Base-by-base conservation (phyloP, 352 stramenopile genomes). In the Phytophthora sansomeana region DNA sequence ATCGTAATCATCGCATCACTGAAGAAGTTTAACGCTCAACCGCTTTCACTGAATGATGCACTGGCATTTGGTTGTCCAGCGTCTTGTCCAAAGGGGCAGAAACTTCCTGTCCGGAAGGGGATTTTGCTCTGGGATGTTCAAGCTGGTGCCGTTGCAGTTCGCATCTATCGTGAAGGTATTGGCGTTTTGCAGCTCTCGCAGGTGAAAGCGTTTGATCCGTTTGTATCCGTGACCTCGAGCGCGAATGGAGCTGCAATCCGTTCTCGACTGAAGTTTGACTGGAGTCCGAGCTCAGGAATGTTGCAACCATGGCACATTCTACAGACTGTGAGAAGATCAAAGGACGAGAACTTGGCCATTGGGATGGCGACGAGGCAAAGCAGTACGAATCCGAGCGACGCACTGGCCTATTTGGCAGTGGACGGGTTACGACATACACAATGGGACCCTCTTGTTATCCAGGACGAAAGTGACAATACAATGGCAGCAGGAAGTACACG, bases 361-460 rank as follows among this genome's bases (percentile, higher is more conserved):
- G 72, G 82, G 0, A 91, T 94, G 83, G 58, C 55, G 1, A 89
- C 83, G 6, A 75, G 65, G 1, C 83, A 92, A 54, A 94, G 83
- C 52, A 89, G 72, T n/a, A 87, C 81, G 0, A 75, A 56, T 14
- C 66, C 73, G 2, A 60, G 56, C 4, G 33, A 69, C 38, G 81
- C 83, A 2, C 39, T 81, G 14, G 75, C 80, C 24, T 76, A 73
- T 14, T 50, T 92, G 6, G 81, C 81, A 19, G 81, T 89, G 2
- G 80, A 92, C 28, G 83, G 81, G 0, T 52, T 84, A 46, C 33
- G 30, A 4, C 59, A 60, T 16, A 65, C 42, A 8, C 8, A 4
- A 5, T 92, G 83, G 83, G 78, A 89, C n/a, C 57, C 74, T 16
- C 46, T 81, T 0, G 55, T 77, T 39, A 59, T 78, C 2, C 54